Evolutionary conservation across 2,329 filamentous ascomycete genomes (phyloP), one percentile per base, ranked within the genome.

Genomic region (Aspergillus brasiliensis): DNA sequence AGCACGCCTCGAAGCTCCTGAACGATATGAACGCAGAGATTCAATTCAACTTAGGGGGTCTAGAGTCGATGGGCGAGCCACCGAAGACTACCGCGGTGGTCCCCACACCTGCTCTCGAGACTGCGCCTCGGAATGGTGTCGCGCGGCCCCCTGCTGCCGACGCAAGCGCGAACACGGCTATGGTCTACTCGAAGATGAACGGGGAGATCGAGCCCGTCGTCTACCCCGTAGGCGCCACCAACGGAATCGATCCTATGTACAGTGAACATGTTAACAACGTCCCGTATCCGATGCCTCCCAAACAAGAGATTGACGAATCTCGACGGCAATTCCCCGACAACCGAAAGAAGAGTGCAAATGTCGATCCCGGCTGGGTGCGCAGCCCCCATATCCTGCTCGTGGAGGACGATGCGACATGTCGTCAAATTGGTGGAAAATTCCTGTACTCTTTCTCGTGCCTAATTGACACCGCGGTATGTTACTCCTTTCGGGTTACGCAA

Each of bases 231-330:
- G 93, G 93, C 17, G 88, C 92, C 65, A 95, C 89, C 0, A 91
- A 96, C 65, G 93, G 93, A 56, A 97, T 97, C 66, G 93, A 97
- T 72, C 93, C 94, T 1, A 95, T 96, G 83, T 93, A 94, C 72
- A 90, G 91, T 67, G 93, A 97, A 69, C 92, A 97, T 71, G 92
- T 97, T 71, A 88, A 94, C 78, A 97, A 96, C 73, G 96, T 97
- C 58, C 92, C 93, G 0, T 98, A 97, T 72, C 83, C 89, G 8
- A 82, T 91, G 77, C 91, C 86, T 15, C 83, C 90, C 2, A 91
- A 90, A 66, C 67, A 68, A 40, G 81, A 83, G 5, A 69, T 80
- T 15, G 84, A 87, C 49, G 81, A 85, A 61, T 65, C 80, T 61
- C 76, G 80, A 56, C 75, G 79, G 40, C 79, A 79, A 62, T 77